A percentile compares a stretch with the other conserved stretches of the same genome.
Evolutionary conservation across 371 early-diverging fungal species (phyloP).

Genomic region (Syncephalastrum monosporum): DNA sequence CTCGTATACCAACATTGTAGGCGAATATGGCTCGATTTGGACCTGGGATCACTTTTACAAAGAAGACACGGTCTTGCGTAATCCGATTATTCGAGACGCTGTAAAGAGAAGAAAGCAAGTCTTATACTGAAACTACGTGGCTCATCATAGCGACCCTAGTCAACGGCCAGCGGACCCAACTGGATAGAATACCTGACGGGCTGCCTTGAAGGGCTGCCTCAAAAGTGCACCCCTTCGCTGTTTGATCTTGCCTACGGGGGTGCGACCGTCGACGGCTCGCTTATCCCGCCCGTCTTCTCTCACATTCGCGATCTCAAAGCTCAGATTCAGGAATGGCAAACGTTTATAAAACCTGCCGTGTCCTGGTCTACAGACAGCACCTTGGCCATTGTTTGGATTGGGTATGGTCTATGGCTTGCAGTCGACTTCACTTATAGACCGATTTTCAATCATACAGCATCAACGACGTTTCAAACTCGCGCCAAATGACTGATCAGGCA

Average conservation of each 20-base stretch:
- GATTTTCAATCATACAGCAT: conserved; percentile 1
- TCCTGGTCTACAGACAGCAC: conserved; percentile 7
- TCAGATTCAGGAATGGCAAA: conserved; percentile 7
- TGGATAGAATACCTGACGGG: conserved; percentile 16
- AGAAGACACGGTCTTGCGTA: conserved; percentile 4
- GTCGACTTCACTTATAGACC: background rate
- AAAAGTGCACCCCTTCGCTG: conserved; percentile 11
- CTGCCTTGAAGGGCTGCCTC: conserved; percentile 15
- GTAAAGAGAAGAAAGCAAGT: background rate
- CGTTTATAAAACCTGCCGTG: conserved; percentile 10
- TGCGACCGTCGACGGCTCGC: conserved; percentile 3
- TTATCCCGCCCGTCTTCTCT: conserved; percentile 8
- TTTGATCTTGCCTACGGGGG: conserved; percentile 15
- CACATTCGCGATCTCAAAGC: conserved; percentile 9
- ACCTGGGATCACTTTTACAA: conserved; percentile 14
- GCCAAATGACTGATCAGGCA: background rate
- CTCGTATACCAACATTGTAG: conserved; percentile 14
- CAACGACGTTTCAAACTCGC: conserved; percentile 7
- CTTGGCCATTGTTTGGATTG: conserved; percentile 11
- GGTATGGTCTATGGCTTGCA: conserved; percentile 1
- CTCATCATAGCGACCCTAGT: background rate
- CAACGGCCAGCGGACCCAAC: conserved; percentile 15
- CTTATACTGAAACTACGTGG: background rate
- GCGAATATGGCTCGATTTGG: conserved; percentile 12
- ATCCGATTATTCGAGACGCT: conserved; percentile 11